A percentile compares a stretch with the other conserved stretches of the same genome.
Evolutionary conservation across 2,329 filamentous ascomycete genomes (phyloP).

Genomic region (Lasiodiplodia gonubiensis): DNA sequence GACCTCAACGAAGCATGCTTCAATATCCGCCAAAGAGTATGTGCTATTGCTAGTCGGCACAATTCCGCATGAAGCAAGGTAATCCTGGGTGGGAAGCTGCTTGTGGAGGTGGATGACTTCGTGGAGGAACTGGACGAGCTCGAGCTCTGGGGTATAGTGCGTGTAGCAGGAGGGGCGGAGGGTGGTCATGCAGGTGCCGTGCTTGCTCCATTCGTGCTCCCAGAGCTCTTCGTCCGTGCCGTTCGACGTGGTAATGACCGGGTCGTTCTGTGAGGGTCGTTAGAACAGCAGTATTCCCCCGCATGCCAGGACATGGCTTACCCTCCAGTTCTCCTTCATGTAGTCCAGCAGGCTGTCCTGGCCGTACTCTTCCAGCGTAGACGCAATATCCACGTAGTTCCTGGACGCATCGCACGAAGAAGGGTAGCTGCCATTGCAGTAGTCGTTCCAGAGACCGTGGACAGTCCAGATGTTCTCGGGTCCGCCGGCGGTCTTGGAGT

Average conservation of each 20-base stretch:
- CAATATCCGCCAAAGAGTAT: conserved; percentile 65
- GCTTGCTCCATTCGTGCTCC: conserved; percentile 75
- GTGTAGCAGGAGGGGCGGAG: conserved; percentile 69
- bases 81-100: conserved; percentile 67
- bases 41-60: conserved; percentile 59
- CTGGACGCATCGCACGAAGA: conserved; percentile 44
- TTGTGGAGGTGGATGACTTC: conserved; percentile 70
- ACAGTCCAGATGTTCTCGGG: conserved; percentile 75
- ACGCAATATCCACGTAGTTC: conserved; percentile 16
- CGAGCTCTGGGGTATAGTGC: conserved; percentile 62
- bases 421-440: conserved; percentile 72
- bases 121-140: conserved; percentile 73
- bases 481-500: conserved; percentile 8
- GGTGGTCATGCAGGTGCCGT: conserved; percentile 76
- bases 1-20: conserved; percentile 58
- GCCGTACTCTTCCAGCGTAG: conserved; percentile 60
- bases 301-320: conserved; percentile 37
- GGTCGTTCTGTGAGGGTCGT: conserved; percentile 13
- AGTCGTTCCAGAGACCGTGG: conserved; percentile 69
- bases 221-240: conserved; percentile 64
- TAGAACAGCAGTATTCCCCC: neutral
- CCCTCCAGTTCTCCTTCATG: conserved; percentile 76
- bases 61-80: conserved; percentile 67
- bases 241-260: conserved; percentile 25
- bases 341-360: conserved; percentile 64